Evolutionary conservation across 805 yeast genomes (phyloP).

Genomic region (Candida boidinii): DNA sequence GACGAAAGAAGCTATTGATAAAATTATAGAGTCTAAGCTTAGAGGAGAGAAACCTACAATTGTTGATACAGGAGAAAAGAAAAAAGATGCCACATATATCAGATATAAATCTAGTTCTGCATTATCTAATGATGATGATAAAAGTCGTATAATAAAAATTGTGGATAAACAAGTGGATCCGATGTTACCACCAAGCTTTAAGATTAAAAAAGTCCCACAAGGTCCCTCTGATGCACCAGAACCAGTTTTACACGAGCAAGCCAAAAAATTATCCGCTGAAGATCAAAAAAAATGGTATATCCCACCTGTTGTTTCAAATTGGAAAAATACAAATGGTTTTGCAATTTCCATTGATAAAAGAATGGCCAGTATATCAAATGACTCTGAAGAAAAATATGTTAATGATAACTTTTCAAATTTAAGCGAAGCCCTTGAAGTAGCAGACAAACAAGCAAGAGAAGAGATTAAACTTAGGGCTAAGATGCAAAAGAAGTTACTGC

Average conservation of each 20-base stretch:
- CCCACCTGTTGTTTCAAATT: slow-evolving; percentile 87
- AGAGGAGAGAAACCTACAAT: slow-evolving; percentile 22
- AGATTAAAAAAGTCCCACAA: slow-evolving; percentile 63
- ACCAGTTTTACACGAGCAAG: slow-evolving; percentile 60
- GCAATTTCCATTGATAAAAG: slow-evolving; percentile 76
- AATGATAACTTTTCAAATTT: slow-evolving; percentile 53
- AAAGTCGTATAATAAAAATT: slow-evolving; percentile 48
- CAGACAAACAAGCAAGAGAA: slow-evolving; percentile 53
- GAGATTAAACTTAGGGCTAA: slow-evolving; percentile 44
- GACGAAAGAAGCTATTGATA: slow-evolving; percentile 50
- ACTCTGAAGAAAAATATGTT: slow-evolving; percentile 29
- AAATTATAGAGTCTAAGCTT: slow-evolving; percentile 35
- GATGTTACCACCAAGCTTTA: slow-evolving; percentile 72
- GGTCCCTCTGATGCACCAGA: slow-evolving; percentile 50
- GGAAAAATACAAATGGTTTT: slow-evolving; percentile 92
- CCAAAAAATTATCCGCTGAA: slow-evolving; percentile 52
- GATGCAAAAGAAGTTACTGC: slow-evolving; percentile 39
- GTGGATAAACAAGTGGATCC: slow-evolving; percentile 73
- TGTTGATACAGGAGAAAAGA: slow-evolving; percentile 3
- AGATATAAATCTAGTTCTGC: slow-evolving; percentile 34
- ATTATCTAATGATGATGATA: slow-evolving; percentile 19
- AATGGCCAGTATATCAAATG: slow-evolving; percentile 42
- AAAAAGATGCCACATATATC: slow-evolving; percentile 29
- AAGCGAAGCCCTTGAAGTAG: slow-evolving; percentile 63
- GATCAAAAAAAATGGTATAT: slow-evolving; percentile 79